A percentile compares a stretch with the other conserved stretches of the same genome.
Evolutionary conservation across 331 rosid genomes (phyloP).

Genomic region (Ulmus americana): DNA sequence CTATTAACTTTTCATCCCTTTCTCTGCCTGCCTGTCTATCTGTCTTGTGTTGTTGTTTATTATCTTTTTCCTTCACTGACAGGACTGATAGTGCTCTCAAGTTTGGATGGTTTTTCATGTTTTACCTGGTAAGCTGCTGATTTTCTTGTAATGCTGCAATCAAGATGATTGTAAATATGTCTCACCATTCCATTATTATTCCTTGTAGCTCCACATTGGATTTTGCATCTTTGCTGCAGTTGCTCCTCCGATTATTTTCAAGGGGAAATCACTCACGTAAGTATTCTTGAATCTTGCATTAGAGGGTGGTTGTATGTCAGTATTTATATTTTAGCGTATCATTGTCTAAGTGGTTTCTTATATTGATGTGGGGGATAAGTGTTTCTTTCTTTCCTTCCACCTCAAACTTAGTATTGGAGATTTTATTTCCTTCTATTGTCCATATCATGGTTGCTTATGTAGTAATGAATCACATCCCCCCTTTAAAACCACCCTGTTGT

Average conservation of each 20-base stretch:
- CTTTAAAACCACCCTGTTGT: no score
- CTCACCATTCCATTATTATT: conserved; percentile 20
- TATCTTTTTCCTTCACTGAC: conserved; percentile 24
- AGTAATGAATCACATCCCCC: no score
- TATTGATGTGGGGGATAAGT: no score
- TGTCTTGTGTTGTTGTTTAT: conserved; percentile 1
- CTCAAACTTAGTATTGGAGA: no score
- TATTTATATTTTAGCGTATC: no score
- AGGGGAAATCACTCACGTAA: conserved; percentile 82
- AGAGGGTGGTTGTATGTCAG: no score
- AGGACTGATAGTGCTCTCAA: conserved; percentile 91
- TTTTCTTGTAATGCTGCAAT: background rate
- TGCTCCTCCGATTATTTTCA: conserved; percentile 78
- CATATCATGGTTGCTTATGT: no score
- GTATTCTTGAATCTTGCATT: conserved; percentile 27
- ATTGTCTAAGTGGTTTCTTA: no score
- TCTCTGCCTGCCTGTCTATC: background rate
- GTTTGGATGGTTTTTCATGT: conserved; percentile 78
- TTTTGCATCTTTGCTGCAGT: conserved; percentile 67
- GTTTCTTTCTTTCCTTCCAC: no score
- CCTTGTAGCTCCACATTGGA: conserved; percentile 61
- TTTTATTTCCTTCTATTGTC: no score
- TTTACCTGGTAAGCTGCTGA: conserved; percentile 47
- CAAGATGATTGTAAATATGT: conserved; percentile 17
- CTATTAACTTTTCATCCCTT: background rate